phyloP scores from a whole-genome alignment of 345 rosid genomes.

The Pelargonium nanum region DNA sequence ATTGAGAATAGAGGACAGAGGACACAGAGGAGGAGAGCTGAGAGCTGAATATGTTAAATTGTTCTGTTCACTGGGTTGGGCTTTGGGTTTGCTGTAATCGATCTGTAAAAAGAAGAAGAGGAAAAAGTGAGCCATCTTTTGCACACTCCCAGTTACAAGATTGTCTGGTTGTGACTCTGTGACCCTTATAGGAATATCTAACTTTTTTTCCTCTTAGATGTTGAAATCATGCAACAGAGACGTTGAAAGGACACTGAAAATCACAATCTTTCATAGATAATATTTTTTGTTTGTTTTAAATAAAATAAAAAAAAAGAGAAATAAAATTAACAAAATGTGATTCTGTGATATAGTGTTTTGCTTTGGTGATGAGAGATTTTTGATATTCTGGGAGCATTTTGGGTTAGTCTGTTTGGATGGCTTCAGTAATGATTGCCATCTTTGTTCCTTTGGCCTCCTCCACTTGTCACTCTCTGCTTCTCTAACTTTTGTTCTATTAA shows the following conservation, averaged over 20 bases:
- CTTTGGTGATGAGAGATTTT: neutral
- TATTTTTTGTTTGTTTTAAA: too few species aligned
- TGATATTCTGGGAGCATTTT: neutral
- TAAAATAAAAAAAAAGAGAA: too few species aligned
- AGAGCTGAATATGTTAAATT: slow-evolving; percentile 7
- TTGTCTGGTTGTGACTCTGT: slow-evolving; percentile 35
- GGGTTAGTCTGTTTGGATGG: neutral
- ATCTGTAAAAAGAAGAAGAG: slow-evolving; percentile 20
- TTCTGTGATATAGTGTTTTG: neutral
- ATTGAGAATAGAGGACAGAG: neutral
- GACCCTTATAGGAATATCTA: slow-evolving; percentile 1
- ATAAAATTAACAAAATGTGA: neutral
- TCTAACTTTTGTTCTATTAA: neutral
- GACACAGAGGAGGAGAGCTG: neutral
- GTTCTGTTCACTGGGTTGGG: slow-evolving; percentile 14
- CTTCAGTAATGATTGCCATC: neutral
- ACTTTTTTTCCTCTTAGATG: slow-evolving; percentile 28
- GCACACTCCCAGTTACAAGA: slow-evolving; percentile 51
- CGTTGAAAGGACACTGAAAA: slow-evolving; percentile 12
- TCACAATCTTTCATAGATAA: neutral
- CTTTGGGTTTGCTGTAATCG: slow-evolving; percentile 23
- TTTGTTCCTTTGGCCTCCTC: slow-evolving; percentile 1
- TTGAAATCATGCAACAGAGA: slow-evolving; percentile 15
- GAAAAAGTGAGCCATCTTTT: slow-evolving; percentile 18
- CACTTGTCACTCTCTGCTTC: neutral